Evolutionary conservation across 371 early-diverging fungal species (phyloP).

Genomic region (Mucor plumbeus): DNA sequence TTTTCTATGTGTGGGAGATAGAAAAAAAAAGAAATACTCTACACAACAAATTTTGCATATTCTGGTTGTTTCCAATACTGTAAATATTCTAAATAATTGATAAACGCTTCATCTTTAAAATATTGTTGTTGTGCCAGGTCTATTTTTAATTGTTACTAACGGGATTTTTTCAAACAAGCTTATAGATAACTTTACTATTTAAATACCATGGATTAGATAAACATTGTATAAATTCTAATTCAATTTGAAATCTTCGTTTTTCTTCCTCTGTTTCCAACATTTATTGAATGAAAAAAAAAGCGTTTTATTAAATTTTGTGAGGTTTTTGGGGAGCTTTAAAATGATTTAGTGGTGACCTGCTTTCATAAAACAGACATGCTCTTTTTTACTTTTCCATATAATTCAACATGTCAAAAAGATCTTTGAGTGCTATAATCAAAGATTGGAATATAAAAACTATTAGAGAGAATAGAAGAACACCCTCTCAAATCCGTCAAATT

Average conservation of each 20-base stretch:
- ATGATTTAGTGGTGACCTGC: not conserved
- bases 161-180: not conserved
- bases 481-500: not conserved
- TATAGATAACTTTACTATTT: slow-evolving; percentile 56
- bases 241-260: slow-evolving; percentile 80
- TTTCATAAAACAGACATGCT: not conserved
- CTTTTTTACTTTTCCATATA: not conserved
- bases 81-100: slow-evolving; percentile 90
- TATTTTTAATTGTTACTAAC: slow-evolving; percentile 26
- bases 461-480: not conserved
- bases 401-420: slow-evolving; percentile 17
- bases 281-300: not conserved
- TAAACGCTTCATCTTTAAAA: slow-evolving; percentile 81
- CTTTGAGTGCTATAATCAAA: slow-evolving; percentile 15
- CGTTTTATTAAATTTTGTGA: too few species aligned
- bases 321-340: not conserved
- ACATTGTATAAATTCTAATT: slow-evolving; percentile 95
- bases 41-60: slow-evolving; percentile 90
- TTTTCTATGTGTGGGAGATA: not conserved
- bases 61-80: slow-evolving; percentile 89
- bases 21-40: slow-evolving; percentile 25
- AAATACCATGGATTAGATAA: slow-evolving; percentile 95
- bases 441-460: slow-evolving; percentile 14
- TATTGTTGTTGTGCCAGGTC: slow-evolving; percentile 90
- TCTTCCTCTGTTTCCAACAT: slow-evolving; percentile 44